These are phyloP conservation scores for Lecanoromycetidae sp. DNA, from an alignment of 2,329 filamentous ascomycete species.

Conservation along the genomic window DNA sequence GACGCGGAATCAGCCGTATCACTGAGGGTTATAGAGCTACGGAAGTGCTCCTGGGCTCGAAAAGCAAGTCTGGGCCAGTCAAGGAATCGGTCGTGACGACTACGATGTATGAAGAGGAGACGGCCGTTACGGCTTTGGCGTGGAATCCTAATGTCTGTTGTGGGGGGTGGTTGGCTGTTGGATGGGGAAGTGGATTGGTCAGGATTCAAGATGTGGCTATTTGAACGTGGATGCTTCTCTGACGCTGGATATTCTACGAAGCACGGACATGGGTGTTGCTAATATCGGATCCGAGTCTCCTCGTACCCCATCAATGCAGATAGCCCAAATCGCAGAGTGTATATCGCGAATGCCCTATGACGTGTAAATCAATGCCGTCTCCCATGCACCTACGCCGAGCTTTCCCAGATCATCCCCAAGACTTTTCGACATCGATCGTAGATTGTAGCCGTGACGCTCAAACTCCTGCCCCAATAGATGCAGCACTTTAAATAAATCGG, in stretches of 20 bases:
- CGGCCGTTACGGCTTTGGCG: conserved; percentile 47
- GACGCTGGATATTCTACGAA: not conserved
- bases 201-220: conserved; percentile 54
- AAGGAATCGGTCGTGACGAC: conserved; percentile 17
- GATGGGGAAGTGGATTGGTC: conserved; percentile 54
- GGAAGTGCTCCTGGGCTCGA: conserved; percentile 15
- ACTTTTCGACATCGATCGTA: not conserved
- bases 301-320: too few species aligned
- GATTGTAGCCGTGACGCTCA: not conserved
- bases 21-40: conserved; percentile 33
- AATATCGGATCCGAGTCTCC: not conserved
- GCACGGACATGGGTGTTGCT: too few species aligned
- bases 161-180: conserved; percentile 55
- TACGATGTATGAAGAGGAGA: conserved; percentile 49
- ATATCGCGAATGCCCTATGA: too few species aligned
- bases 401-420: not conserved
- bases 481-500: not conserved
- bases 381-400: not conserved
- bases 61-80: conserved; percentile 1
- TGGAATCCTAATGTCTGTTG: conserved; percentile 59
- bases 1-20: conserved; percentile 27
- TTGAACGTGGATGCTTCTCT: not conserved
- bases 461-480: not conserved
- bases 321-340: too few species aligned
- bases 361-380: too few species aligned